These are phyloP conservation scores for Adiantum capillusveneris DNA, from an alignment of 75 land plant species.

Conservation along the genomic window DNA sequence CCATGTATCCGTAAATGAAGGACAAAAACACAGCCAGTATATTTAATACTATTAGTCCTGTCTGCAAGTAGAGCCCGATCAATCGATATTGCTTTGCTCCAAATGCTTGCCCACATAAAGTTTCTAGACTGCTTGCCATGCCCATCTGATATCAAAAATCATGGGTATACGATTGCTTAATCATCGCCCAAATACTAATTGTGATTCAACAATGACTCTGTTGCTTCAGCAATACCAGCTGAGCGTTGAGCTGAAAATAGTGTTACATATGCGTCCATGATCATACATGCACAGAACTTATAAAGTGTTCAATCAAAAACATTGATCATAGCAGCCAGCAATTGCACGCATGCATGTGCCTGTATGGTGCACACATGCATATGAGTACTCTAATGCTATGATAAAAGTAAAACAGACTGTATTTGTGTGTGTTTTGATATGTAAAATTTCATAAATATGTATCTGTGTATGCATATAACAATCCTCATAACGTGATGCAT, in stretches of 20 bases:
- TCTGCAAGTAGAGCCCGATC: constrained; percentile 63
- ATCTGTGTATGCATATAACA: no score
- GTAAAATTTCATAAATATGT: no score
- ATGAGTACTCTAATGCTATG: no score
- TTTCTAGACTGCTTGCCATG: constrained; percentile 77
- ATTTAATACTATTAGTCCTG: constrained; percentile 55
- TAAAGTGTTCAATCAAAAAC: neutral
- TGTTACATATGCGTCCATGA: neutral
- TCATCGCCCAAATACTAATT: neutral
- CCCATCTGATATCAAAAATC: no score
- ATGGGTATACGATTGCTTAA: no score
- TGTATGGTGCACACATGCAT: no score
- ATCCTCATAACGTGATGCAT: no score
- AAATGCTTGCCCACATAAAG: constrained; percentile 70
- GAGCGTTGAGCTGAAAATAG: neutral
- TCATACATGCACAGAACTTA: neutral
- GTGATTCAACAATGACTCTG: neutral
- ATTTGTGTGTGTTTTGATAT: no score
- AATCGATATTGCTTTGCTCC: constrained; percentile 48
- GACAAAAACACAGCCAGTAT: constrained; percentile 25
- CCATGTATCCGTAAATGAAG: constrained; percentile 23
- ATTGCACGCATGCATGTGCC: no score
- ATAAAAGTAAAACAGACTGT: no score
- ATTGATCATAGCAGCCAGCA: neutral
- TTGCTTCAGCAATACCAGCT: neutral